These are phyloP conservation scores for Cryphonectria nitschkei DNA, from an alignment of 2,329 filamentous ascomycete species.

Conservation along the genomic window DNA sequence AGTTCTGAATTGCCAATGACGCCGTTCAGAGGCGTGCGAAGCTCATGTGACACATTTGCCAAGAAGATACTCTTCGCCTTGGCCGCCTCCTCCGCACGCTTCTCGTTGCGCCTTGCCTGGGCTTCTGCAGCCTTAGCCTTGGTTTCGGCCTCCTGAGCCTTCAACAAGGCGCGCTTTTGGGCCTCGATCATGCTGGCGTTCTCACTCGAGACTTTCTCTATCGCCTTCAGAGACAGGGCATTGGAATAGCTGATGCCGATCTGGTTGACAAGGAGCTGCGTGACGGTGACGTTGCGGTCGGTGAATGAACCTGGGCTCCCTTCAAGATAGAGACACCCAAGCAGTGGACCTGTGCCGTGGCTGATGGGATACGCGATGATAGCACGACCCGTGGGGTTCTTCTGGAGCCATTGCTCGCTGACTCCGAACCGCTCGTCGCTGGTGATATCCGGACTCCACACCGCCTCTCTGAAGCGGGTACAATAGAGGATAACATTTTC, in stretches of 20 bases:
- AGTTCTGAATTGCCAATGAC: slow-evolving; percentile 90
- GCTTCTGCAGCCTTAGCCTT: slow-evolving; percentile 79
- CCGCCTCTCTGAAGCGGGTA: slow-evolving; percentile 73
- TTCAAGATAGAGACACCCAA: slow-evolving; percentile 78
- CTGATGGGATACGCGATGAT: slow-evolving; percentile 75
- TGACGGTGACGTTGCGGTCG: slow-evolving; percentile 66
- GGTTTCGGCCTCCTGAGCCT: slow-evolving; percentile 72
- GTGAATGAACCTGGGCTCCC: slow-evolving; percentile 76
- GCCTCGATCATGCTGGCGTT: slow-evolving; percentile 78
- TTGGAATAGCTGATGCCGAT: slow-evolving; percentile 75
- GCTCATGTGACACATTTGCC: slow-evolving; percentile 79
- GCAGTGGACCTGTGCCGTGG: slow-evolving; percentile 70
- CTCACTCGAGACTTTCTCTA: slow-evolving; percentile 77
- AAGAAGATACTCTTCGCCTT: slow-evolving; percentile 83
- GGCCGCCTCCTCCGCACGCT: slow-evolving; percentile 80
- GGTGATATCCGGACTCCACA: slow-evolving; percentile 74
- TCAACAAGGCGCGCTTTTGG: slow-evolving; percentile 73
- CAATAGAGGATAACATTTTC: slow-evolving; percentile 79
- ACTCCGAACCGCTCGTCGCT: slow-evolving; percentile 79
- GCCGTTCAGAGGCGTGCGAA: slow-evolving; percentile 82
- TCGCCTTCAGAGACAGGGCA: slow-evolving; percentile 67
- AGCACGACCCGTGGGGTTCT: slow-evolving; percentile 71
- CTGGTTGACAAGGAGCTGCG: slow-evolving; percentile 76
- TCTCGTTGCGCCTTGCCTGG: slow-evolving; percentile 77
- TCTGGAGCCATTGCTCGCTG: slow-evolving; percentile 67